phyloP scores from a whole-genome alignment of 345 rosid genomes.

The Pistacia integerrima region DNA sequence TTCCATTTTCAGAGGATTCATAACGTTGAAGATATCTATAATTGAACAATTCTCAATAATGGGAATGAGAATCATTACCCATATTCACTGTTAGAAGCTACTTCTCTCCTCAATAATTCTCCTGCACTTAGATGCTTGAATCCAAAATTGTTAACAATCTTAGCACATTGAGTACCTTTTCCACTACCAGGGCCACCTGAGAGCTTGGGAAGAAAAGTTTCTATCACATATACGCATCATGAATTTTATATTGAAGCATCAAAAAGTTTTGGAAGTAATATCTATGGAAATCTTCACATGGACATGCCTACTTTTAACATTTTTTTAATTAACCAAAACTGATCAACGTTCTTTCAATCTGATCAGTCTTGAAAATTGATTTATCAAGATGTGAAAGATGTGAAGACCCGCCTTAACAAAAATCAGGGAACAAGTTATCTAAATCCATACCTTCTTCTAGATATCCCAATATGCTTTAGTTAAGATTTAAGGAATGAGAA shows the following conservation, averaged over 20 bases:
- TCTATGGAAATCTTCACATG: not conserved
- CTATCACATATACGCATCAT: not conserved
- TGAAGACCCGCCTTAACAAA: not conserved
- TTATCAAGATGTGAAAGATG: not conserved
- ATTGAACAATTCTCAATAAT: conserved; percentile 3
- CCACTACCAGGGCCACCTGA: conserved; percentile 89
- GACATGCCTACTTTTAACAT: not conserved
- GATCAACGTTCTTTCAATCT: not conserved
- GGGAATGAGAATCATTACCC: conserved; percentile 44
- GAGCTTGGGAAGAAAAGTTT: not conserved
- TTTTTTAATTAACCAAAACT: not conserved
- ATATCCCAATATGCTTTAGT: not conserved
- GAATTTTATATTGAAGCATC: not conserved
- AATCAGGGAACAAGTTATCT: not conserved
- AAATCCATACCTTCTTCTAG: not conserved
- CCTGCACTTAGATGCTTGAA: conserved; percentile 76
- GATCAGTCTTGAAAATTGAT: conserved; percentile 2
- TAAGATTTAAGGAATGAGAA: conserved; percentile 7
- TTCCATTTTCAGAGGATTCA: conserved; percentile 21
- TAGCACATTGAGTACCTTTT: conserved; percentile 83
- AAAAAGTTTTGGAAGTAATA: not conserved
- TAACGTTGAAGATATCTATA: not conserved
- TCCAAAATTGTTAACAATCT: conserved; percentile 70
- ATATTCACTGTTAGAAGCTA: conserved; percentile 56
- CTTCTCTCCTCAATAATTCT: conserved; percentile 70